Base-by-base conservation (phyloP, 2,329 filamentous ascomycete species). In the Gliomastix tumulicola region DNA sequence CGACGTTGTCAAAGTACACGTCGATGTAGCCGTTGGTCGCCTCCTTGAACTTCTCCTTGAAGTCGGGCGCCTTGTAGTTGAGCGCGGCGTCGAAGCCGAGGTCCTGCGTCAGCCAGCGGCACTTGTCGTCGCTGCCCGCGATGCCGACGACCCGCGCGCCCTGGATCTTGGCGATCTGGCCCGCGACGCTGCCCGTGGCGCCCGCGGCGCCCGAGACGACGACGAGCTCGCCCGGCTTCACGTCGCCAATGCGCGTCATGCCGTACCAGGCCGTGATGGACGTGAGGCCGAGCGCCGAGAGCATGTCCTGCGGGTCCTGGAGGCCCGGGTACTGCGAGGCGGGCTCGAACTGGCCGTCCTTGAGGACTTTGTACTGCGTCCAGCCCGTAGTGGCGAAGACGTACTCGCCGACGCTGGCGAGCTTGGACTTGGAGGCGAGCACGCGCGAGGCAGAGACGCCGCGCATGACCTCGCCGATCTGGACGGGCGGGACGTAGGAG, bases 171-270 rank as follows among this genome's bases (percentile, higher is more conserved):
- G 83, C 82, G 46, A 89, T 86, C 60, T 90, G 85, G 1, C 82
- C 84, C 0, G 77, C 84, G 2, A 89, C 75, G 50, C 74, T 82
- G 2, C 85, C 85, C 0, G 85, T 89, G 0, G 84, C 85, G 3
- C 85, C 85, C 1, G 85, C 85, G 3, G 85, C 85, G 7, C 83
- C 84, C 8, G 78, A 84, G 0, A 90, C 81, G 7, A 89, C 82
- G 2, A 90, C 84, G 5, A 82, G 79, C 44, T 89, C 82, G 5
- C 83, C 83, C 3, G 71, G 57, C 55, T 81, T 77, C 28, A 82
- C 75, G 38, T 82, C 63, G 4, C 76, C 84, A 32, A 89, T 74
- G 38, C 83, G 72, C 21, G 75, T 57, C 53, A 89, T 75, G 16
- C 85, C 84, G 44, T 85, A 84, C 61, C 86, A 89, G 3, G 84